Percentiles rank a stretch among this genome's conserved stretches.
Conservation (phyloP, 2,329 filamentous ascomycete genomes). For the Cladosporium oxysporum region DNA sequence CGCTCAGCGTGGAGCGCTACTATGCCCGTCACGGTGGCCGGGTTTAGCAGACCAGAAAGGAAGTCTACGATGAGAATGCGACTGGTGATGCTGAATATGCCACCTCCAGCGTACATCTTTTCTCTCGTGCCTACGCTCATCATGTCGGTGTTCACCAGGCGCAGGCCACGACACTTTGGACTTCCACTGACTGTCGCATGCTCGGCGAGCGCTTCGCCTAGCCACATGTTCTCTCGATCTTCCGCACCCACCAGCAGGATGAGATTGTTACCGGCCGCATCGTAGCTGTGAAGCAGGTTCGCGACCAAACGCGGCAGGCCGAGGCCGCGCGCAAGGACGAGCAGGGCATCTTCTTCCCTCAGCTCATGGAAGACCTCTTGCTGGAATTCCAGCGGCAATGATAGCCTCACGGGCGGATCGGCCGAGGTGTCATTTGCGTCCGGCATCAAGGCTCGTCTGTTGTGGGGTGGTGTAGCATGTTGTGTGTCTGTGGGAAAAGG, state of each 20-base stretch:
- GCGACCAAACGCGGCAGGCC: conserved; percentile 89
- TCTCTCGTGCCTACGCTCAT: conserved; percentile 84
- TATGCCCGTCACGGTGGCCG: conserved; percentile 82
- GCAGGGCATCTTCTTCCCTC: conserved; percentile 86
- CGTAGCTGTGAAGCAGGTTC: conserved; percentile 96
- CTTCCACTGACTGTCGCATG: conserved; percentile 88
- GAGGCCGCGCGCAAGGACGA: conserved; percentile 86
- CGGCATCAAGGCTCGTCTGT: conserved; percentile 9
- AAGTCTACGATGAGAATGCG: conserved; percentile 93
- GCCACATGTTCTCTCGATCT: conserved; percentile 93
- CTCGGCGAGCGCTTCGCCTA: conserved; percentile 92
- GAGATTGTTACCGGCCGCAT: conserved; percentile 91
- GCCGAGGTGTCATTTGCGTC: conserved; percentile 10
- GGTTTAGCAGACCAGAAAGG: conserved; percentile 76
- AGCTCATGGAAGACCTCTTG: conserved; percentile 92
- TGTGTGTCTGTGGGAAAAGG: neutral
- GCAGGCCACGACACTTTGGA: conserved; percentile 79
- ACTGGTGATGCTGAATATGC: conserved; percentile 94
- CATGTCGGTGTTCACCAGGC: conserved; percentile 89
- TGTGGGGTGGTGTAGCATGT: neutral
- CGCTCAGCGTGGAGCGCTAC: conserved; percentile 86
- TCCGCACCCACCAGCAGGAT: conserved; percentile 87
- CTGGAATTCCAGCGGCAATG: conserved; percentile 84
- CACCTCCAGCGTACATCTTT: conserved; percentile 86
- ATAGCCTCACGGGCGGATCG: conserved; percentile 70